Evolutionary conservation across 495 filamentous ascomycete species (phyloP), one percentile per base, ranked within the genome.

Genomic region (Hyaloscypha variabilis): DNA sequence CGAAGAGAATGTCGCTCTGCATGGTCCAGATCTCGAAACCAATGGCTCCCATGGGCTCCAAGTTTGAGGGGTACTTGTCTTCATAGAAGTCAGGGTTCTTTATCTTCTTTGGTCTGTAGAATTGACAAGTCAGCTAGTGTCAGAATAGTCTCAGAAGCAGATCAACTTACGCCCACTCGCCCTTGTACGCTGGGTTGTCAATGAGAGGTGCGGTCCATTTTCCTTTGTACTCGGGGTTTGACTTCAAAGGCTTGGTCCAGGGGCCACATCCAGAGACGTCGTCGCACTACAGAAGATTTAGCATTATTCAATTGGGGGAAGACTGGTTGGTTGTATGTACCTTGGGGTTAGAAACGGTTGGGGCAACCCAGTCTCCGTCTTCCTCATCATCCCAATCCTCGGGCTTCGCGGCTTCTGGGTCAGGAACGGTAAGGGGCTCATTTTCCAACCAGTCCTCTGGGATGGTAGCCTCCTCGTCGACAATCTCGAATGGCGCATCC

Each of bases 351-450:
- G 66, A 54, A 23, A 69, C 63, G 64, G 87, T 92, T 19, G 96
- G 96, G 31, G 95, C 82, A 70, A 97, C 79, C 93, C 94, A 99
- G 81, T 99, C 96, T 74, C 96, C 96, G 82, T 99, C 96, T 81
- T 99, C 96, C 84, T 98, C 96, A 64, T 98, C 95, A 82, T 98
- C 95, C 96, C 96, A 99, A 73, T 98, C 95, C 81, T 97, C 96
- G 66, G 96, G 96, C 88, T 97, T 99, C 84, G 93, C 86, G 42
- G 96, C 93, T 82, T 97, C 94, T 53, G 96, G 96, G 83, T 99
- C 96, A 59, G 94, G 88, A 64, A 98, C 83, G 74, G 85, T 90
- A 63, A 82, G 80, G 65, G 94, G 88, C 82, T 98, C 96, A 69
- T 97, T 85, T 77, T 91, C 94, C 64, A 99, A 87, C 96, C 96